Evolutionary conservation across 257 asterid genomes (phyloP).

Genomic region (Forsythia suspensa): DNA sequence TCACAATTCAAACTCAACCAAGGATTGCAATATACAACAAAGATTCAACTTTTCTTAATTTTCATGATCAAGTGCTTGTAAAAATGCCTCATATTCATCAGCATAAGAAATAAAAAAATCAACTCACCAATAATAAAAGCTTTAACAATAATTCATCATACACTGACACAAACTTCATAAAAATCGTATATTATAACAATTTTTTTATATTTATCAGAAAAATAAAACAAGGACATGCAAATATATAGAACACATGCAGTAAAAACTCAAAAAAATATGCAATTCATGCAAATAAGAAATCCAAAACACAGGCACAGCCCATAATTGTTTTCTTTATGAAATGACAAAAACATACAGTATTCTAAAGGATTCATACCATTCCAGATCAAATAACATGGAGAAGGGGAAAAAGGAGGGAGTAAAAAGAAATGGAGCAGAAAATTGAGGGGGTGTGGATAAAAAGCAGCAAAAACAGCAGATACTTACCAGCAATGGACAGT

Average conservation of each 20-base stretch:
- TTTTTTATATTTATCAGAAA: not conserved
- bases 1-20: not conserved
- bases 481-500: constrained; percentile 13
- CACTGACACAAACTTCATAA: not conserved
- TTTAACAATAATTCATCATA: constrained; percentile 9
- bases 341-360: constrained; percentile 5
- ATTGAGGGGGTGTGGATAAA: not conserved
- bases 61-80: constrained; percentile 2
- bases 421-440: constrained; percentile 1
- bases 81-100: not conserved
- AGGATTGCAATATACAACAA: not conserved
- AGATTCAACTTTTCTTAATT: not conserved
- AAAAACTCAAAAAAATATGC: not conserved
- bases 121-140: not conserved
- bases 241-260: not conserved
- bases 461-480: not conserved
- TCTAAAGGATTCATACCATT: not conserved
- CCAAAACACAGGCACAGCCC: constrained; percentile 23
- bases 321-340: constrained; percentile 8
- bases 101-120: not conserved
- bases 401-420: not conserved
- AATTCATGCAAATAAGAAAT: not conserved
- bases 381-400: too few relatives aligned
- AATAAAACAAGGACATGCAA: not conserved
- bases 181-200: not conserved